These are phyloP conservation scores for Cardamine occulta DNA, from an alignment of 345 rosid genomes.

Conservation along the genomic window DNA sequence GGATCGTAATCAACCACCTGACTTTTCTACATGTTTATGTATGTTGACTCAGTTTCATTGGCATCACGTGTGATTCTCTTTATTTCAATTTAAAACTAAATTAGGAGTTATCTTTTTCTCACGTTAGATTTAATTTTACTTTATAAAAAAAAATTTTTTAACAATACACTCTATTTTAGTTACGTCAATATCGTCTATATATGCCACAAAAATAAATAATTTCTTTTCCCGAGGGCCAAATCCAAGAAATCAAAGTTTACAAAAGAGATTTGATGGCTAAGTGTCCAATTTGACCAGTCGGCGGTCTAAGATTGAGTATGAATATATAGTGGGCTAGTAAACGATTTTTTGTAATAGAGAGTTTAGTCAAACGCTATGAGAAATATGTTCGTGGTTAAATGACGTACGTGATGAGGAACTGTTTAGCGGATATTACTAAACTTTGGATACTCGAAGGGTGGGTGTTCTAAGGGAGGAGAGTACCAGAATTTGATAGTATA, in stretches of 20 bases:
- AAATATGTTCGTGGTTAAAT: background rate
- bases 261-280: background rate
- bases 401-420: background rate
- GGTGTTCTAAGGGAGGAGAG: background rate
- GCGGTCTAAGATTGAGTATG: background rate
- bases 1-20: background rate
- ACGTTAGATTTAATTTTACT: too few species aligned
- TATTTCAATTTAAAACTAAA: too few species aligned
- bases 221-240: background rate
- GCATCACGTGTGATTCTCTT: background rate
- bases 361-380: background rate
- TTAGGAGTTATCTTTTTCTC: too few species aligned
- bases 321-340: background rate
- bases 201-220: too few species aligned
- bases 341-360: background rate
- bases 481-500: background rate
- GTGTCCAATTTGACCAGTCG: background rate
- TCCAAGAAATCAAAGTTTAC: background rate
- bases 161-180: background rate
- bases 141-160: too few species aligned
- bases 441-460: background rate
- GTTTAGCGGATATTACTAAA: background rate
- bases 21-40: background rate
- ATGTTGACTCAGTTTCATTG: background rate
- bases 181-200: background rate